Evolutionary conservation across 2,329 filamentous ascomycete species (phyloP), one percentile per base, ranked within the genome.

Genomic region (Neocatenulostroma microsporum): DNA sequence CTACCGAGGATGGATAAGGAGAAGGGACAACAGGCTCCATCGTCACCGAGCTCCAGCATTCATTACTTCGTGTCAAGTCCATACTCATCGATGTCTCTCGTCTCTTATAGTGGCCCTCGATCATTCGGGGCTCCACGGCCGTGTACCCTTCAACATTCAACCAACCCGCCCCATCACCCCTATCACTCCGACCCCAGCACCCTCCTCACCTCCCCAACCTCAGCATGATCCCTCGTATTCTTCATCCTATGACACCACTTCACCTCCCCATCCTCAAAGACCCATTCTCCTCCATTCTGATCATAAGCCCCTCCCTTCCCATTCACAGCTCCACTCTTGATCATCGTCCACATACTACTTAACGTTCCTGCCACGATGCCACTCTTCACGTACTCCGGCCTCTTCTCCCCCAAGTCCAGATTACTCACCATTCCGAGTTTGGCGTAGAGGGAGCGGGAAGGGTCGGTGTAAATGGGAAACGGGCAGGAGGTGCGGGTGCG

Each of bases 281-380:
- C 27, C 36, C 55, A 60, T 39, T 64, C 61, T 14, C 61, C 61
- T 6, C 61, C 61, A 27, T 62, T 57, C 50, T 60, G 56, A 8
- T 42, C 42, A 39, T 44, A 46, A 21, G 49, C 41, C 10, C 58
- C 59, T n/a, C 48, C 49, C 27, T 49, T 47, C 20, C n/a, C n/a
- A n/a, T n/a, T n/a, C n/a, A n/a, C n/a, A n/a, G n/a, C 29, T 14
- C 44, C 45, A 23, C 45, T 39, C 34, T 25, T 44, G n/a, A 53
- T 18, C 36, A 46, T 50, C 15, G 48, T 52, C 31, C 42, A 47
- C 34, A 47, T 40, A 14, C 46, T 53, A 23, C 42, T 43, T 24
- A 46, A 21, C 11, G 46, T 45, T 11, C 45, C 44, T 4, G 14
- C 18, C 11, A 51, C 23, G 23, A 51, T 40, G 24, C 44, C 53